Conservation (phyloP, 2,329 filamentous ascomycete genomes). For the Annulohypoxylon truncatum region DNA sequence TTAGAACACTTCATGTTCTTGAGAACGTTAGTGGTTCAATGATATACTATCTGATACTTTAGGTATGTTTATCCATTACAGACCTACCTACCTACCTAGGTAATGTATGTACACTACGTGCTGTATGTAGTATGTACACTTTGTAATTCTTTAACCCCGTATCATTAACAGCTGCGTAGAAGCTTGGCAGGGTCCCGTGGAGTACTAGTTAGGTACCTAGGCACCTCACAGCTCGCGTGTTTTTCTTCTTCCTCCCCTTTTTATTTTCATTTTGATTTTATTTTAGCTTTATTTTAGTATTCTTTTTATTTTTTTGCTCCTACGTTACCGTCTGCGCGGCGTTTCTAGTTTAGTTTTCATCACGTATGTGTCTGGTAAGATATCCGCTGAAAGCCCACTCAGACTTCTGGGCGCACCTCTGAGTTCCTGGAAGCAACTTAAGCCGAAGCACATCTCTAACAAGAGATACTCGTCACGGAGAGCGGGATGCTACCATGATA, state of each 20-base stretch:
- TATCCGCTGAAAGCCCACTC: constrained; percentile 21
- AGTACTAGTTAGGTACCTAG: neutral
- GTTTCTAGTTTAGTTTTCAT: constrained; percentile 19
- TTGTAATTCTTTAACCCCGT: neutral
- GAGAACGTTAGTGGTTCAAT: neutral
- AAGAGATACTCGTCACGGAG: constrained; percentile 47
- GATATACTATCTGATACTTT: neutral
- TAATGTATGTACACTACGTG: neutral
- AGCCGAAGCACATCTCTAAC: constrained; percentile 56
- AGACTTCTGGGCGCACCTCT: constrained; percentile 39
- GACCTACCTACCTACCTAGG: too few relatives aligned
- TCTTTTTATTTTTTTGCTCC: constrained; percentile 17
- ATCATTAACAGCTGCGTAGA: constrained; percentile 9
- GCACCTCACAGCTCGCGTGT: constrained; percentile 12
- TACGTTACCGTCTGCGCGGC: constrained; percentile 6
- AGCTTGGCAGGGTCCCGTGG: constrained; percentile 33
- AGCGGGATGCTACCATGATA: constrained; percentile 44
- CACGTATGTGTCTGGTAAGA: constrained; percentile 24
- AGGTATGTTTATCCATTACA: neutral
- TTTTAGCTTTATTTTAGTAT: too few relatives aligned
- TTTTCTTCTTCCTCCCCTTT: neutral
- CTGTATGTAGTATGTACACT: neutral
- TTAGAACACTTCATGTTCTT: neutral
- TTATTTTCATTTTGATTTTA: too few relatives aligned
- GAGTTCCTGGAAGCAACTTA: constrained; percentile 49